Conservation (phyloP, 2,329 filamentous ascomycete species). For the Claviceps arundinis region DNA sequence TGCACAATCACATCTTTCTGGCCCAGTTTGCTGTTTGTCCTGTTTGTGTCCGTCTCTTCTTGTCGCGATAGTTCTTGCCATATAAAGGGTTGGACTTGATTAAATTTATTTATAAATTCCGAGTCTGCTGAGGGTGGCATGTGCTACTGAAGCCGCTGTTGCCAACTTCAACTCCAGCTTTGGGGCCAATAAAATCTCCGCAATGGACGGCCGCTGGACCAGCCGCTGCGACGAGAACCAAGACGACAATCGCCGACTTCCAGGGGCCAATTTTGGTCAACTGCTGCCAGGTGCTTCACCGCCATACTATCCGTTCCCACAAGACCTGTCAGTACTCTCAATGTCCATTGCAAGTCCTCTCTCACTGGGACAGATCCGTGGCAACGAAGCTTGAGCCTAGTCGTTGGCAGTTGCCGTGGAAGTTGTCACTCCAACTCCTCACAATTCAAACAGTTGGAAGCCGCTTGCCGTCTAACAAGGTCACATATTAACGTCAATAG, state of each 20-base stretch:
- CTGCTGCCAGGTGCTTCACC: conserved; percentile 12
- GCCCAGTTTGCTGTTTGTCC: background rate
- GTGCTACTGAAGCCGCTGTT: background rate
- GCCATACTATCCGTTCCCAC: conserved; percentile 1
- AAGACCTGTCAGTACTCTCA: conserved; percentile 4
- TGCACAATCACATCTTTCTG: background rate
- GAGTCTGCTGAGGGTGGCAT: background rate
- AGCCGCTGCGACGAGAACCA: conserved; percentile 3
- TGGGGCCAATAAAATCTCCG: conserved; percentile 1
- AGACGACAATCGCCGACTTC: background rate
- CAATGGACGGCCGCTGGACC: conserved; percentile 4
- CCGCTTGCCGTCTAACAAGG: conserved; percentile 9
- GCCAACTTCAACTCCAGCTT: background rate
- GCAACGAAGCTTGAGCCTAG: conserved; percentile 26
- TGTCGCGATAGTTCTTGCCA: background rate
- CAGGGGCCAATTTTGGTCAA: conserved; percentile 3
- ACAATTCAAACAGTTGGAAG: conserved; percentile 19
- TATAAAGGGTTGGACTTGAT: background rate
- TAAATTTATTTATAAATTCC: background rate
- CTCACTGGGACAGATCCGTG: background rate
- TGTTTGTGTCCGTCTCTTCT: background rate
- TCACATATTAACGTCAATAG: background rate
- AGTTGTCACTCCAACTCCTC: conserved; percentile 16
- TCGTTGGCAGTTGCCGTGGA: conserved; percentile 2
- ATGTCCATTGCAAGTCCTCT: conserved; percentile 1